A percentile compares a stretch with the other conserved stretches of the same genome.
Conservation (phyloP, 768 basidiomycete species). For the Mycena haematopus region DNA sequence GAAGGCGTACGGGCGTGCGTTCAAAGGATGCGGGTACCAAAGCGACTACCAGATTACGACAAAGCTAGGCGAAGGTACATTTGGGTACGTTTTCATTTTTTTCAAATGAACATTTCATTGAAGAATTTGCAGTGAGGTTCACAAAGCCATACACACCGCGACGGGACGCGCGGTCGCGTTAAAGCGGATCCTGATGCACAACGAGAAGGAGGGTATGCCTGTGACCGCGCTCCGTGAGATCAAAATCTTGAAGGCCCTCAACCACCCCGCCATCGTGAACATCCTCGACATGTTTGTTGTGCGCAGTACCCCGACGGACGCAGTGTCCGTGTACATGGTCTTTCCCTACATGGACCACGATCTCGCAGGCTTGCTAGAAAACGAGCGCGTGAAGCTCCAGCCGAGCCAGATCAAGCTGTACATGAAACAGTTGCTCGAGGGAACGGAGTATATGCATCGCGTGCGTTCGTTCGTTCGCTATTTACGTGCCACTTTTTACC, state of each 20-base stretch:
- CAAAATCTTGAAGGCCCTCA: slow-evolving; percentile 90
- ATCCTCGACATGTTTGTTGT: slow-evolving; percentile 94
- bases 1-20: slow-evolving; percentile 68
- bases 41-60: slow-evolving; percentile 80
- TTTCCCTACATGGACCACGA: slow-evolving; percentile 99
- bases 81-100: slow-evolving; percentile 62
- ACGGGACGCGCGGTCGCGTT: slow-evolving; percentile 77
- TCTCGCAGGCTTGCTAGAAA: slow-evolving; percentile 92
- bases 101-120: slow-evolving; percentile 7
- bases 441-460: slow-evolving; percentile 93
- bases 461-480: slow-evolving; percentile 53
- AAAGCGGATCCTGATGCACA: slow-evolving; percentile 96
- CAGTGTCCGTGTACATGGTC: slow-evolving; percentile 94
- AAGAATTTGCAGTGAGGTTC: slow-evolving; percentile 72
- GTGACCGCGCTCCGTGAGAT: slow-evolving; percentile 97
- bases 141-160: slow-evolving; percentile 77
- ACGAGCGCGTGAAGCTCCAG: slow-evolving; percentile 83
- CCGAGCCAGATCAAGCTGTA: slow-evolving; percentile 93
- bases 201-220: slow-evolving; percentile 96
- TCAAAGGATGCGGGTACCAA: slow-evolving; percentile 74
- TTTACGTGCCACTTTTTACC: slow-evolving; percentile 23
- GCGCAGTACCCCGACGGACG: slow-evolving; percentile 71
- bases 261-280: slow-evolving; percentile 85
- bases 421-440: slow-evolving; percentile 95
- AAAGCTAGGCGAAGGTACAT: slow-evolving; percentile 96